Evolutionary conservation across 2,329 filamentous ascomycete species (phyloP).

Genomic region (Venturia aucupariae): DNA sequence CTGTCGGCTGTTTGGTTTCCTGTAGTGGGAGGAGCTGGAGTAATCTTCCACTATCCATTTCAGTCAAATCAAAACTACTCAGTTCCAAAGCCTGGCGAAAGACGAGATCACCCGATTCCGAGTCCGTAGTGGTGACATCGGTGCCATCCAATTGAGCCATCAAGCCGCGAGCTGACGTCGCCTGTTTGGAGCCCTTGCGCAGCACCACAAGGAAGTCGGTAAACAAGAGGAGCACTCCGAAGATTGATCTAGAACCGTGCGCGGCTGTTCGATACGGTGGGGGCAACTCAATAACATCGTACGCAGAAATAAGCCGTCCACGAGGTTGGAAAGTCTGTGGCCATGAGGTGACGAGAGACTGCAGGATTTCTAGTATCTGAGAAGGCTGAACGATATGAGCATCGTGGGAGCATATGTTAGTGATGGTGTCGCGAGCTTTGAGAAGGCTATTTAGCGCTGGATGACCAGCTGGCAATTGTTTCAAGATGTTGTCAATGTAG

Average conservation of each 20-base stretch:
- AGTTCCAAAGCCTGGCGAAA: constrained; percentile 57
- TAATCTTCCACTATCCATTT: constrained; percentile 53
- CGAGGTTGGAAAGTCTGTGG: constrained; percentile 60
- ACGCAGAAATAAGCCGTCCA: constrained; percentile 71
- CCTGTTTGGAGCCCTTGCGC: constrained; percentile 56
- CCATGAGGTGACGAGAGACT: constrained; percentile 70
- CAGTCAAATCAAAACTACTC: constrained; percentile 62
- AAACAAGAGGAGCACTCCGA: constrained; percentile 74
- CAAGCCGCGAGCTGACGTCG: constrained; percentile 64
- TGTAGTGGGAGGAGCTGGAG: constrained; percentile 51
- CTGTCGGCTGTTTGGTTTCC: background rate
- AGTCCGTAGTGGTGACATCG: constrained; percentile 40
- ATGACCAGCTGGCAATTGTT: constrained; percentile 75
- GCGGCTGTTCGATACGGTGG: constrained; percentile 55
- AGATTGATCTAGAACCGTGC: constrained; percentile 31
- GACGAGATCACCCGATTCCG: constrained; percentile 54
- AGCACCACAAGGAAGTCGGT: constrained; percentile 71
- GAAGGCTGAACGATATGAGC: constrained; percentile 59
- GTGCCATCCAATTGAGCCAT: constrained; percentile 79
- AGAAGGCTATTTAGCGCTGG: constrained; percentile 75
- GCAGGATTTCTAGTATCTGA: constrained; percentile 63
- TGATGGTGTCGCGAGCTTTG: constrained; percentile 85
- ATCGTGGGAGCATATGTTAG: constrained; percentile 93
- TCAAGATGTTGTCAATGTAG: constrained; percentile 90
- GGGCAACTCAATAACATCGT: constrained; percentile 68